Evolutionary conservation across 2,329 filamentous ascomycete genomes (phyloP).

Genomic region (Sarocladium kiliense): DNA sequence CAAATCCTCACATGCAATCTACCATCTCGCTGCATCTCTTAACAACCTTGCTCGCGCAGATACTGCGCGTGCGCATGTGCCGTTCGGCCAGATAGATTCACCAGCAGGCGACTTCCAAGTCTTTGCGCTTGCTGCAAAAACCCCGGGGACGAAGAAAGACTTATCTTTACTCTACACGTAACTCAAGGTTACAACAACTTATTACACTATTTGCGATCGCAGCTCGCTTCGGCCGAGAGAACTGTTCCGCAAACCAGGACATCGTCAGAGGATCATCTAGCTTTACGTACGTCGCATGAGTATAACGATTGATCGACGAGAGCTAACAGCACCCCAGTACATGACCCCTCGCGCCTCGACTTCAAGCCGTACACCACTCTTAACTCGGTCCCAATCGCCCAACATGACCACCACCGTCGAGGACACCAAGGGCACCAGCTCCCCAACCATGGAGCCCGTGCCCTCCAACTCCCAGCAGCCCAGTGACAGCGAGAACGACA

Average conservation of each 20-base stretch:
- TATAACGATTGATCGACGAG: not conserved
- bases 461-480: constrained; percentile 11
- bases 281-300: not conserved
- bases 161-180: constrained; percentile 19
- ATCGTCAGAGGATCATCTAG: not conserved
- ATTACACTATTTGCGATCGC: not conserved
- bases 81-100: constrained; percentile 33
- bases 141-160: constrained; percentile 51
- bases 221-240: not conserved
- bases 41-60: not conserved
- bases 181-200: not conserved
- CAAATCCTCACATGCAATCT: not conserved
- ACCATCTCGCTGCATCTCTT: not conserved
- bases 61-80: constrained; percentile 38
- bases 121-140: constrained; percentile 57
- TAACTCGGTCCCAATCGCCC: not conserved
- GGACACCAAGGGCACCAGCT: constrained; percentile 7
- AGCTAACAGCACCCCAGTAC: not conserved
- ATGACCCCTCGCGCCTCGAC: not conserved
- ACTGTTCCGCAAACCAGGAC: not conserved
- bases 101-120: constrained; percentile 58
- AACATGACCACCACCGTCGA: constrained; percentile 2
- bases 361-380: constrained; percentile 4
- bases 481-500: constrained; percentile 21
- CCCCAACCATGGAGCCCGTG: constrained; percentile 6